Conservation (phyloP, 345 rosid genomes). For the Aquilaria sinensis region DNA sequence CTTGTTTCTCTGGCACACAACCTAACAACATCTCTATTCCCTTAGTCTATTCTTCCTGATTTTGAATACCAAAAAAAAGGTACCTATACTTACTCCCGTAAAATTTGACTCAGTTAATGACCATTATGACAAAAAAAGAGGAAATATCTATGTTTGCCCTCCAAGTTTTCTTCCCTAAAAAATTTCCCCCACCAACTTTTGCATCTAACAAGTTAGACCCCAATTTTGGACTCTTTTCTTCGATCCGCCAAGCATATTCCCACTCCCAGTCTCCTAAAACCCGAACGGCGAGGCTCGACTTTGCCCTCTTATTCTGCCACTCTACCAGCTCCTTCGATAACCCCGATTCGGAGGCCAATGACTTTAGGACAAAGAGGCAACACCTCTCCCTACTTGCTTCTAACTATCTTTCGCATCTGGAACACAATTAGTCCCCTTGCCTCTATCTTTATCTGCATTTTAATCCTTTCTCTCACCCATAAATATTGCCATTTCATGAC, state of each 20-base stretch:
- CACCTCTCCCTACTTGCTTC: slow-evolving; percentile 39
- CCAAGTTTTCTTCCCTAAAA: too few species aligned
- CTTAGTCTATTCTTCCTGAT: too few species aligned
- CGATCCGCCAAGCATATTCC: slow-evolving; percentile 13
- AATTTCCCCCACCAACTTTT: too few species aligned
- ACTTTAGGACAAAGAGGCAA: slow-evolving; percentile 58
- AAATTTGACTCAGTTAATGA: too few species aligned
- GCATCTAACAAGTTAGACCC: too few species aligned
- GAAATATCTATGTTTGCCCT: too few species aligned
- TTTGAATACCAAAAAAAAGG: too few species aligned
- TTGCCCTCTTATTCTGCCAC: slow-evolving; percentile 50
- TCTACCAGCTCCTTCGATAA: slow-evolving; percentile 31
- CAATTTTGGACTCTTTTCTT: too few species aligned
- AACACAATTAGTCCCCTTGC: slow-evolving; percentile 39
- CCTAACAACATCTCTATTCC: too few species aligned
- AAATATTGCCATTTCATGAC: slow-evolving; percentile 41
- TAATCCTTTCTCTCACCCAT: slow-evolving; percentile 22
- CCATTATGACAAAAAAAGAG: too few species aligned
- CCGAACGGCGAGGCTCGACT: slow-evolving; percentile 38
- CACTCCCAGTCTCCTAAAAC: slow-evolving; percentile 39
- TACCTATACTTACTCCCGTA: too few species aligned
- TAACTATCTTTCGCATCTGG: slow-evolving; percentile 42
- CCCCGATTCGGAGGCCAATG: slow-evolving; percentile 32
- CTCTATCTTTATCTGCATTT: slow-evolving; percentile 33
- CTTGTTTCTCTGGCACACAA: too few species aligned